Base-by-base conservation (phyloP, 768 basidiomycete species). In the Mycena pura region DNA sequence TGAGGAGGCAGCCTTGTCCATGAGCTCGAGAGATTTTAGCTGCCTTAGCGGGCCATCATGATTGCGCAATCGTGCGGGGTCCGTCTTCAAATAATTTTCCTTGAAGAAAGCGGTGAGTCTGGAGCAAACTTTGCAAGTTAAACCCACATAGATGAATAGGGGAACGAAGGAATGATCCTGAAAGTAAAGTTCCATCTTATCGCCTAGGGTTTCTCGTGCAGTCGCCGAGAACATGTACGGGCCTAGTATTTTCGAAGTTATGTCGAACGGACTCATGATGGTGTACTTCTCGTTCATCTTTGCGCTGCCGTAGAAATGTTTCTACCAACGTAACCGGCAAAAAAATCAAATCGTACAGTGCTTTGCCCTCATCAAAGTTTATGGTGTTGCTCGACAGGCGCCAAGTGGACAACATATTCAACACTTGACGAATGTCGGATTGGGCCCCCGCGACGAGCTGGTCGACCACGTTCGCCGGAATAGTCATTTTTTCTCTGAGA, bases 391-490 rank as follows among this genome's bases (percentile, higher is more conserved):
- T 89, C 9, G 90, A 91, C n/a, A 98, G 75, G 69, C 90, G 95
- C 93, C 95, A 99, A 0, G 96, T 99, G 5, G 97, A 96, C 13
- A 99, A 80, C 95, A 99, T 98, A 73, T 98, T 99, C 60, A 99
- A 77, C 19, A 99, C 93, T 72, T 96, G 96, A 3, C 97, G 91
- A 58, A 99, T 96, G 74, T 99, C 97, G 2, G 96, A 96, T 68
- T 97, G 93, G 2, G 95, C 84, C 5, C 96, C 92, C 2, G 78
- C 74, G 57, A 99, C 86, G 29, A 99, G 89, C 72, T 97, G 93
- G 70, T 99, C 97, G 31, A 99, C 75, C 39, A 96, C 96, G 58
- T 93, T 93, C 0, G 88, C 86, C 0, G 93, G 91, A n/a, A 98
- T 79, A 73, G 93, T 91, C 86, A 99, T 84, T 66, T 93, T 92